Conservation (phyloP, 1,139 yeast species). For the Arxiozyma heterogenica region DNA sequence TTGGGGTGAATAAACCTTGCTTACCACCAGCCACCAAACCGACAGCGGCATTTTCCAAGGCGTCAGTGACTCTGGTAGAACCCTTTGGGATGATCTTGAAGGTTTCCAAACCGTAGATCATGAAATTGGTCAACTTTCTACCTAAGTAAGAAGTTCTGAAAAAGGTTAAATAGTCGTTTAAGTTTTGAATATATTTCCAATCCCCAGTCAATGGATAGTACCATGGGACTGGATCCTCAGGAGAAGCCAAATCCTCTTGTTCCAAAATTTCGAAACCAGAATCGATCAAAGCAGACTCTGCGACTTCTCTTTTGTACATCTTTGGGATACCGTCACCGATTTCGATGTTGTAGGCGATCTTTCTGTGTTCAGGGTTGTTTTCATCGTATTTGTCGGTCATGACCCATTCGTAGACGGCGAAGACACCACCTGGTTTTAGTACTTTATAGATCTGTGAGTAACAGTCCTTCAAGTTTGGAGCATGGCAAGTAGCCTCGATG, state of each 20-base stretch:
- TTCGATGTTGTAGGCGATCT: slow-evolving; percentile 94
- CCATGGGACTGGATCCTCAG: slow-evolving; percentile 88
- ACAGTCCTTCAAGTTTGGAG: slow-evolving; percentile 94
- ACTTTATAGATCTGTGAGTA: slow-evolving; percentile 92
- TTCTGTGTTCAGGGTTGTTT: slow-evolving; percentile 78
- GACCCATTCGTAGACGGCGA: slow-evolving; percentile 99
- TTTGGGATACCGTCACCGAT: slow-evolving; percentile 98
- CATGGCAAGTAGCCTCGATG: slow-evolving; percentile 97
- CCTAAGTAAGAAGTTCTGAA: slow-evolving; percentile 86
- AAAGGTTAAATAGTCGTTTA: slow-evolving; percentile 72
- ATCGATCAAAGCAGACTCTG: slow-evolving; percentile 71
- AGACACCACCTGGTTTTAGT: slow-evolving; percentile 93
- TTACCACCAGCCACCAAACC: slow-evolving; percentile 91
- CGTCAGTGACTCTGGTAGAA: slow-evolving; percentile 79
- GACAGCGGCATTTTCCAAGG: slow-evolving; percentile 94
- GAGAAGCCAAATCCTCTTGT: slow-evolving; percentile 75
- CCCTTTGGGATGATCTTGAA: slow-evolving; percentile 90
- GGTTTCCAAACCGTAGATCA: slow-evolving; percentile 73
- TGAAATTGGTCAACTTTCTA: slow-evolving; percentile 72
- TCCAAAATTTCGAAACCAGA: slow-evolving; percentile 82
- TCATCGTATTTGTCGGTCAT: slow-evolving; percentile 93
- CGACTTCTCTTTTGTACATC: slow-evolving; percentile 81
- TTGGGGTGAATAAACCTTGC: slow-evolving; percentile 84
- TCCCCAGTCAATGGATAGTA: slow-evolving; percentile 95
- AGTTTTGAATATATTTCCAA: slow-evolving; percentile 72